Conservation (phyloP, 768 basidiomycete genomes). For the Pleurotus sapidus region DNA sequence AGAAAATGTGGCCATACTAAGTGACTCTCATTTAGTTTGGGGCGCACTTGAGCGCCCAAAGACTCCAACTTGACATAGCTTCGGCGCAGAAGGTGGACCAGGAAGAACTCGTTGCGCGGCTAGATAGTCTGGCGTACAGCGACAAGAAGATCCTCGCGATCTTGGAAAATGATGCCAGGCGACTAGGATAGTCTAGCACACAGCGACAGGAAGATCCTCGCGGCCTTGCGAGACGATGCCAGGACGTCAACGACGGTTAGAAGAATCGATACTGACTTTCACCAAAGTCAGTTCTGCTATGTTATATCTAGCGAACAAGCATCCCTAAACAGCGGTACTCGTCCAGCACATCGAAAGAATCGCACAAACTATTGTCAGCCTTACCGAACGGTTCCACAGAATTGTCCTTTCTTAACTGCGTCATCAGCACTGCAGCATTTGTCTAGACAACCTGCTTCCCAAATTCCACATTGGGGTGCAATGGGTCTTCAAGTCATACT, state of each 20-base stretch:
- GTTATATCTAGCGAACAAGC: background rate
- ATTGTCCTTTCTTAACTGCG: constrained; percentile 15
- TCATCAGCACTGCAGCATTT: constrained; percentile 12
- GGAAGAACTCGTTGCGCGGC: constrained; percentile 9
- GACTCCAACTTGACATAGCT: constrained; percentile 15
- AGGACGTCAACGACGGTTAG: constrained; percentile 11
- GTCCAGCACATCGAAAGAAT: constrained; percentile 11
- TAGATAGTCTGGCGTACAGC: constrained; percentile 12
- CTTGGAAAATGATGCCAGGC: constrained; percentile 12
- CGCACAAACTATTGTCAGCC: background rate
- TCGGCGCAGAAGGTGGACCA: constrained; percentile 14
- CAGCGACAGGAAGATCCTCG: constrained; percentile 15
- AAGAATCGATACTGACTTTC: constrained; percentile 16
- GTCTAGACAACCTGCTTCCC: constrained; percentile 5
- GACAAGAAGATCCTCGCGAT: constrained; percentile 16
- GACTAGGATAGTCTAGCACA: constrained; percentile 13
- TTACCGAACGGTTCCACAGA: constrained; percentile 9
- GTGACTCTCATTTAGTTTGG: constrained; percentile 7
- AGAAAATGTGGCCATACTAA: too few species aligned
- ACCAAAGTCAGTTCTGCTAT: constrained; percentile 12
- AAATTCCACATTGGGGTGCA: constrained; percentile 20
- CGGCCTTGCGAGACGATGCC: constrained; percentile 13
- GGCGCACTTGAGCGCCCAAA: constrained; percentile 9
- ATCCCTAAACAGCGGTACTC: background rate
- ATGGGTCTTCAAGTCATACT: constrained; percentile 24